phyloP scores from a whole-genome alignment of 1,284 basidiomycete species.

The Puccinia hordei region DNA sequence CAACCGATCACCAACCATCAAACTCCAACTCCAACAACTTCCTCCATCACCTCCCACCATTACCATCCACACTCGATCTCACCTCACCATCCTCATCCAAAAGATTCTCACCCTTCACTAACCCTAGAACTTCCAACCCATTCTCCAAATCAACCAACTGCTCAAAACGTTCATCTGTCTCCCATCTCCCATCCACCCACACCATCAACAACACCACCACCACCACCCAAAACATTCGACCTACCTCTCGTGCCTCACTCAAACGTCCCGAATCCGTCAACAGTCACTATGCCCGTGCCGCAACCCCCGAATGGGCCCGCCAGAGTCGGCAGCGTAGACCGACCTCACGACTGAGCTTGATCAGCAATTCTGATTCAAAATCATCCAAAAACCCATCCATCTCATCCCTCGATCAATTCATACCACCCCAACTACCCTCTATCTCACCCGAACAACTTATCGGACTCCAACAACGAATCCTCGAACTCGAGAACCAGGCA shows the following conservation, averaged over 20 bases:
- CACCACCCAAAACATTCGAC: background rate
- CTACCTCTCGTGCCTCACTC: background rate
- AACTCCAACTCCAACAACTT: conserved; percentile 1
- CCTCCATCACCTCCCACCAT: no score
- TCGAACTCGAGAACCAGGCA: background rate
- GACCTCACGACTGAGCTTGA: background rate
- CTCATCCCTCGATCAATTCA: no score
- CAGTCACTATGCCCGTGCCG: background rate
- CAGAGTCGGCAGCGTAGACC: no score
- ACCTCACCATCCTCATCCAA: no score
- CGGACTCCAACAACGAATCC: background rate
- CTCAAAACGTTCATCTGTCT: background rate
- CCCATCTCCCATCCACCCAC: background rate
- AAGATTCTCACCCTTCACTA: no score
- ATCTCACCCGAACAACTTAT: background rate
- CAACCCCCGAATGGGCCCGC: background rate
- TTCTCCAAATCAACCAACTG: background rate
- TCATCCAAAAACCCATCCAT: no score
- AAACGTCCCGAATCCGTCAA: conserved; percentile 8
- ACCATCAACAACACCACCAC: background rate
- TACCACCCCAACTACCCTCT: background rate
- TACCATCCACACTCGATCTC: no score
- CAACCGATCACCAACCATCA: no score
- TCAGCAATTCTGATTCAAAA: no score
- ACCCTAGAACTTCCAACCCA: background rate